These are phyloP conservation scores for Diaporthe longicolla DNA, from an alignment of 2,329 filamentous ascomycete genomes.

Conservation along the genomic window DNA sequence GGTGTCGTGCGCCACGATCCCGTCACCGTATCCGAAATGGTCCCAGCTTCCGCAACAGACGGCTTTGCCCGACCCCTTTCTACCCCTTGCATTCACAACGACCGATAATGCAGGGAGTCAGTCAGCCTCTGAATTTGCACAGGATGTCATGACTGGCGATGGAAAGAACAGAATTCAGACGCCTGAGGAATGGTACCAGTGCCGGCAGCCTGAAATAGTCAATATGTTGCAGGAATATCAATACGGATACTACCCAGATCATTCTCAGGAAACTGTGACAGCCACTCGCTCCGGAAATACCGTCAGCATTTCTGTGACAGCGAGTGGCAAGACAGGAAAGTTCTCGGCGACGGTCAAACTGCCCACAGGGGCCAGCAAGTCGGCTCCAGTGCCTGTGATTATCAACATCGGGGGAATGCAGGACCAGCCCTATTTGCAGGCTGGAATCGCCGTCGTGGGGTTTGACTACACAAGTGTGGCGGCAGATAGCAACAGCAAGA, in stretches of 20 bases:
- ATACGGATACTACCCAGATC: conserved; percentile 66
- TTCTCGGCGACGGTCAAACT: conserved; percentile 60
- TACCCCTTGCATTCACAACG: conserved; percentile 56
- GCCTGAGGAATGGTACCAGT: conserved; percentile 63
- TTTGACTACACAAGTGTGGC: conserved; percentile 64
- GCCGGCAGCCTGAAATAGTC: conserved; percentile 65
- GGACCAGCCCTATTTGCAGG: conserved; percentile 60
- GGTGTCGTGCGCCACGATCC: conserved; percentile 46
- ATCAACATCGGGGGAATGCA: conserved; percentile 66
- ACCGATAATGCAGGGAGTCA: conserved; percentile 51
- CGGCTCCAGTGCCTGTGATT: conserved; percentile 59
- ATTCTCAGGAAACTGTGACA: conserved; percentile 60
- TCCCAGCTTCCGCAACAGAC: conserved; percentile 54
- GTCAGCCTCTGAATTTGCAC: conserved; percentile 48
- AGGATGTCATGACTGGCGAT: conserved; percentile 55
- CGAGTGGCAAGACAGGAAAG: conserved; percentile 58
- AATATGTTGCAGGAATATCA: conserved; percentile 65
- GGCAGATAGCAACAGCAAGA: conserved; percentile 64
- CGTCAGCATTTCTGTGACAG: conserved; percentile 58
- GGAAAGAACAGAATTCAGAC: conserved; percentile 59
- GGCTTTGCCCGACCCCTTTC: conserved; percentile 61
- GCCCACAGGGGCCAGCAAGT: conserved; percentile 53
- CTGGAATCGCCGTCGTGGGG: conserved; percentile 63
- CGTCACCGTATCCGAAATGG: conserved; percentile 53
- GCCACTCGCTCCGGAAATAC: conserved; percentile 61